Percentiles rank a stretch among this genome's conserved stretches.
Conservation (phyloP, 257 asterid species). For the Primulina huaijiensis region DNA sequence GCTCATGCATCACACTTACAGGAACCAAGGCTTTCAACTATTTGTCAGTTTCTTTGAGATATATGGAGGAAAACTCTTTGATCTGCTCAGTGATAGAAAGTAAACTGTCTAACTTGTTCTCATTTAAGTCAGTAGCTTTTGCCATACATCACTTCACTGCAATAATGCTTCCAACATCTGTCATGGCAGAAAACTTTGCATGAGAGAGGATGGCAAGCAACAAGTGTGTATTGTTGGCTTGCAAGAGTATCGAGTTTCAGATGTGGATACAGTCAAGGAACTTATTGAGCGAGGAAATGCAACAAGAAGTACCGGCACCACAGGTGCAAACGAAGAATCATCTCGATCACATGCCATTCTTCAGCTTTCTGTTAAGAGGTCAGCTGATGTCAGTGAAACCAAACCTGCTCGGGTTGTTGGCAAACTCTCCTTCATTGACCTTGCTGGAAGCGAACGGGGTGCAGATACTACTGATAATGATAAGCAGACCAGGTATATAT, state of each 20-base stretch:
- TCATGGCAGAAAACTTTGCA: conserved; percentile 36
- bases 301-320: conserved; percentile 92
- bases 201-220: conserved; percentile 95
- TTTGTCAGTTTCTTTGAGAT: conserved; percentile 96
- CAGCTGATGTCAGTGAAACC: conserved; percentile 80
- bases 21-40: conserved; percentile 93
- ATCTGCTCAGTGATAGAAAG: conserved; percentile 92
- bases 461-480: conserved; percentile 99
- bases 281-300: conserved; percentile 93
- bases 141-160: conserved; percentile 5
- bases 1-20: conserved; percentile 88
- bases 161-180: conserved; percentile 20
- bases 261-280: conserved; percentile 72
- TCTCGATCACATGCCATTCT: conserved; percentile 99
- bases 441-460: conserved; percentile 99
- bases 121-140: neutral
- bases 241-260: conserved; percentile 62
- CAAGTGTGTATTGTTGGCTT: conserved; percentile 69
- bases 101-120: conserved; percentile 35
- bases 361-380: conserved; percentile 85
- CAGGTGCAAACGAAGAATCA: conserved; percentile 99
- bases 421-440: conserved; percentile 97
- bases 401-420: conserved; percentile 91
- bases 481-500: conserved; percentile 80
- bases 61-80: conserved; percentile 94